Conservation (phyloP, 2,329 filamentous ascomycete species). For the Emergomyces africanus region DNA sequence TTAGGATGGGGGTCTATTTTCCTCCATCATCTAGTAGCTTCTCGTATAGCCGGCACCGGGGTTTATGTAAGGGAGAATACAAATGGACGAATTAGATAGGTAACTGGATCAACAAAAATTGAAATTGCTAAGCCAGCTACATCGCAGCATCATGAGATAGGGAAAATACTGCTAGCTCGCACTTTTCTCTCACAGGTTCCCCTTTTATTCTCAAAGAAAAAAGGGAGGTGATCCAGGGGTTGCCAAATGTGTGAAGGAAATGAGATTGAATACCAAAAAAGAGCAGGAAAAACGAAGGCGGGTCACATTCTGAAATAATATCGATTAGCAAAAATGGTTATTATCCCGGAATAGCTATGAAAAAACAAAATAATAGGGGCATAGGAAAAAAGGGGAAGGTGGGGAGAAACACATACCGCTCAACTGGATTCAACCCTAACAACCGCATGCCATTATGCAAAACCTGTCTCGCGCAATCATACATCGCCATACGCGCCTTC, state of each 20-base stretch:
- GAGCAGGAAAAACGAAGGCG: not conserved
- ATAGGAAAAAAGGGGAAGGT: not conserved
- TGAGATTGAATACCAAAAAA: not conserved
- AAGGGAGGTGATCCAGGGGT: not conserved
- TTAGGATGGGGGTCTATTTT: not conserved
- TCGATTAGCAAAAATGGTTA: not conserved
- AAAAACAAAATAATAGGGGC: not conserved
- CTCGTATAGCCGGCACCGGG: not conserved
- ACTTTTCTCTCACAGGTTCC: not conserved
- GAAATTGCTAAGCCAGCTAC: no score
- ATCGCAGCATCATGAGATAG: not conserved
- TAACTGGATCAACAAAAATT: not conserved
- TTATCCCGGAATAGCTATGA: not conserved
- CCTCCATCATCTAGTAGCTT: not conserved
- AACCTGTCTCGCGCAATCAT: conserved; percentile 49
- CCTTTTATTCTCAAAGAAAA: not conserved
- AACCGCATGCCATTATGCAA: conserved; percentile 54
- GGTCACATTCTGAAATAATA: not conserved
- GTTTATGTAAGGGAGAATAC: not conserved
- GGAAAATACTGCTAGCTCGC: not conserved
- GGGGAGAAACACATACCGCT: conserved; percentile 28
- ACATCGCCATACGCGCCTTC: conserved; percentile 49
- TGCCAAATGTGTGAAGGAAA: not conserved
- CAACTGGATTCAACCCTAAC: conserved; percentile 52
- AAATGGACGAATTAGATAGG: not conserved